A percentile compares a stretch with the other conserved stretches of the same genome.
Conservation (phyloP, 2,329 filamentous ascomycete species). For the Fusarium mundagurra region DNA sequence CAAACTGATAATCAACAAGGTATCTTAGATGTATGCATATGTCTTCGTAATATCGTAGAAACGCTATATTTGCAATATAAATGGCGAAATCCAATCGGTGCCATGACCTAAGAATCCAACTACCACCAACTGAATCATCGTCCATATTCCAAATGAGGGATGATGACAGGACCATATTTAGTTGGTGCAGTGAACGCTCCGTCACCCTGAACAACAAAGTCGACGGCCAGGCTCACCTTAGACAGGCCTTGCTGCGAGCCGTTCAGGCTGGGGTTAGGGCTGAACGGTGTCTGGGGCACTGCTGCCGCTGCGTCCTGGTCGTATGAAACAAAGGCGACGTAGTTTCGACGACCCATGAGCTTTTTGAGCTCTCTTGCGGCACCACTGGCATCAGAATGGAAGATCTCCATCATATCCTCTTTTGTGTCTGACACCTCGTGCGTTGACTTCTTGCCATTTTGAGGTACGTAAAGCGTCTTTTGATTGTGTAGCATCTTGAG, state of each 20-base stretch:
- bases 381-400: constrained; percentile 93
- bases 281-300: constrained; percentile 50
- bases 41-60: constrained; percentile 33
- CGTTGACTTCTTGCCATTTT: constrained; percentile 81
- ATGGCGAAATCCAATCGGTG: not conserved
- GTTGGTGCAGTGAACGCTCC: constrained; percentile 82
- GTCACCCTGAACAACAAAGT: constrained; percentile 97
- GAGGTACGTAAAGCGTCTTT: constrained; percentile 88
- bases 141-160: constrained; percentile 85
- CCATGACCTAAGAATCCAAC: not conserved
- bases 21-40: constrained; percentile 40
- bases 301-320: constrained; percentile 78
- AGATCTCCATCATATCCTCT: constrained; percentile 99
- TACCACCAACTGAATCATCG: constrained; percentile 38
- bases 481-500: constrained; percentile 96
- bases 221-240: constrained; percentile 87
- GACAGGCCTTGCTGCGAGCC: constrained; percentile 58
- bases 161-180: constrained; percentile 96
- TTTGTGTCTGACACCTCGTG: constrained; percentile 89
- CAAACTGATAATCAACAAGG: constrained; percentile 25
- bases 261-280: constrained; percentile 49
- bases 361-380: constrained; percentile 83
- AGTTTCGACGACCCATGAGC: constrained; percentile 93
- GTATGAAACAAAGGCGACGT: constrained; percentile 91
- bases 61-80: constrained; percentile 32